Percentiles rank a stretch among this genome's conserved stretches.
phyloP scores from a whole-genome alignment of 345 rosid species.

The Corchorus olitorius region DNA sequence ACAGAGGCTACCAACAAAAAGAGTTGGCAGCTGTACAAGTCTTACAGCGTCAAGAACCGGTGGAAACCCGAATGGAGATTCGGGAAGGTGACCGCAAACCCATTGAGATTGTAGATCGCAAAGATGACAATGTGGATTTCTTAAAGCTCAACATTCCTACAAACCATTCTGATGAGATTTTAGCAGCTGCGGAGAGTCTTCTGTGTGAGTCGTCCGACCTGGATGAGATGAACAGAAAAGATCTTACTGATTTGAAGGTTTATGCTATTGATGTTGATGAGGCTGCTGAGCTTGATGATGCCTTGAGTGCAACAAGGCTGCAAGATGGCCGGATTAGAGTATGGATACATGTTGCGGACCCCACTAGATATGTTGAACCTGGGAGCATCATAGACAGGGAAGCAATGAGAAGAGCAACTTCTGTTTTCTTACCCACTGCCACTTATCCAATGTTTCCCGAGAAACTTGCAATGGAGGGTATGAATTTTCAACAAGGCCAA shows the following conservation, averaged over 20 bases:
- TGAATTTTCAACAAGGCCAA: conserved; percentile 97
- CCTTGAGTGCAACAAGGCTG: conserved; percentile 80
- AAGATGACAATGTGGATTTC: conserved; percentile 80
- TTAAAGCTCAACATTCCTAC: conserved; percentile 67
- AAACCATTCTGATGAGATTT: conserved; percentile 64
- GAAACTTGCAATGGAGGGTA: conserved; percentile 94
- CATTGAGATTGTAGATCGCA: too few relatives aligned
- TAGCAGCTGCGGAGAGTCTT: conserved; percentile 71
- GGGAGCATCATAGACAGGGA: conserved; percentile 82
- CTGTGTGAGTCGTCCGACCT: conserved; percentile 58
- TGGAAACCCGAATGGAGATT: too few relatives aligned
- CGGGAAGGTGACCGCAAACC: too few relatives aligned
- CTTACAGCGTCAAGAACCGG: too few relatives aligned
- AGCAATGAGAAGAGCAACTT: conserved; percentile 88
- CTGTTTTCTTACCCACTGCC: conserved; percentile 91
- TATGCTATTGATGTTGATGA: conserved; percentile 98
- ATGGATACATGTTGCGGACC: conserved; percentile 97
- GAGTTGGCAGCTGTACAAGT: too few relatives aligned
- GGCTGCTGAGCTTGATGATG: conserved; percentile 99
- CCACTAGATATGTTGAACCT: conserved; percentile 76
- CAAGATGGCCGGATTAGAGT: conserved; percentile 86
- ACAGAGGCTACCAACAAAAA: too few relatives aligned
- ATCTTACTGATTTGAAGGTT: conserved; percentile 88
- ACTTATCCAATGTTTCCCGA: conserved; percentile 98
- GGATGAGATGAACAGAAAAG: conserved; percentile 69